These are phyloP conservation scores for Leccinum obscurum DNA, from an alignment of 768 basidiomycete genomes.

Conservation along the genomic window DNA sequence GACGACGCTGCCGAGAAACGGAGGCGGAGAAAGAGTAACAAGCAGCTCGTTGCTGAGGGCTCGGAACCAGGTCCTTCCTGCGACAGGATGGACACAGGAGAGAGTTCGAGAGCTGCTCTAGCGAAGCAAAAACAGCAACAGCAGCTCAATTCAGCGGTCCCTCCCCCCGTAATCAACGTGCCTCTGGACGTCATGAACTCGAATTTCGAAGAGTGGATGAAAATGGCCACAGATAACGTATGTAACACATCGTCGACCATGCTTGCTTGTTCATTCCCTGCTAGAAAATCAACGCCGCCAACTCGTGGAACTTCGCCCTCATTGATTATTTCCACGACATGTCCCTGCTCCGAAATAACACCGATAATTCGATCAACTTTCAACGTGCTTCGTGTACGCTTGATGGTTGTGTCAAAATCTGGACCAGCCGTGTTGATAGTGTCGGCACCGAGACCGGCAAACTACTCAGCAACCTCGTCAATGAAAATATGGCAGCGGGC, in stretches of 20 bases:
- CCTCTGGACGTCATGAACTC: slow-evolving; percentile 84
- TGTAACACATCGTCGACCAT: slow-evolving; percentile 3
- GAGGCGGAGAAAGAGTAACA: slow-evolving; percentile 75
- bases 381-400: slow-evolving; percentile 97
- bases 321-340: slow-evolving; percentile 99
- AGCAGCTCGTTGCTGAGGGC: slow-evolving; percentile 55
- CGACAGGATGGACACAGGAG: slow-evolving; percentile 39
- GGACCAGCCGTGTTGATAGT: slow-evolving; percentile 96
- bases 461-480: slow-evolving; percentile 83
- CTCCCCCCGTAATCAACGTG: slow-evolving; percentile 57
- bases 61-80: slow-evolving; percentile 57
- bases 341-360: slow-evolving; percentile 89
- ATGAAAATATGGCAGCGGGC: slow-evolving; percentile 57
- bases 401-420: slow-evolving; percentile 99
- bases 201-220: slow-evolving; percentile 99
- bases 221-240: slow-evolving; percentile 98
- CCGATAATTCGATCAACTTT: slow-evolving; percentile 97
- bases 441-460: slow-evolving; percentile 97
- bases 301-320: slow-evolving; percentile 97
- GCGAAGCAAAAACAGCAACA: slow-evolving; percentile 59
- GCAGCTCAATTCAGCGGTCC: slow-evolving; percentile 59
- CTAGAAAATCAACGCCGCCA: slow-evolving; percentile 98
- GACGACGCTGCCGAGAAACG: slow-evolving; percentile 90
- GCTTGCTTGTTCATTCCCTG: slow-evolving; percentile 12
- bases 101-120: slow-evolving; percentile 42